Evolutionary conservation across 148 eudicot genomes (phyloP).

Genomic region (Rhododendron henanense): DNA sequence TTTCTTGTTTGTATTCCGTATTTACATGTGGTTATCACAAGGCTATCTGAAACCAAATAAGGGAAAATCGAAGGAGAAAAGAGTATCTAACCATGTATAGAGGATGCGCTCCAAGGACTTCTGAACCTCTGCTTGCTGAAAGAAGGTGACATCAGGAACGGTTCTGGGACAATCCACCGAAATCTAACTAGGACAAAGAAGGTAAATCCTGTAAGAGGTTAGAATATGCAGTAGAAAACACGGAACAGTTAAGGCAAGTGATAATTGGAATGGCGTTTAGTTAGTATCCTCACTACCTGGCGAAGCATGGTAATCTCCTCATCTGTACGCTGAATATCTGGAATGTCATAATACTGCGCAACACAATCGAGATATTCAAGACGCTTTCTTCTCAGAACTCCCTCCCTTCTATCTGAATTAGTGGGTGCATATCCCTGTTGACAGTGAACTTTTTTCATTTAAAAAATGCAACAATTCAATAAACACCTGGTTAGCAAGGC

Average conservation of each 20-base stretch:
- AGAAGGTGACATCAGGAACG: conserved; percentile 89
- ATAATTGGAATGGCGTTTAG: not conserved
- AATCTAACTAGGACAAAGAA: conserved; percentile 46
- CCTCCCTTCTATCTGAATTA: conserved; percentile 99
- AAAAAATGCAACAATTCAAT: conserved; percentile 19
- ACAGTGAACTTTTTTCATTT: conserved; percentile 65
- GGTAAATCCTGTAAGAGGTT: conserved; percentile 8
- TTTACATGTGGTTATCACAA: not conserved
- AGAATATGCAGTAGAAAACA: conserved; percentile 3
- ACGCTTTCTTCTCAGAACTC: conserved; percentile 94
- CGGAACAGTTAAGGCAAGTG: not conserved
- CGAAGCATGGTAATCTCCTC: conserved; percentile 99
- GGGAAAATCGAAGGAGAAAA: not conserved
- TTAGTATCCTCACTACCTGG: conserved; percentile 51
- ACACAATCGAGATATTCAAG: conserved; percentile 86
- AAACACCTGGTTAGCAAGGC: not conserved
- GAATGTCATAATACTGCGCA: conserved; percentile 86
- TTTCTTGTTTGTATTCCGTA: not conserved
- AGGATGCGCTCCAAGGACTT: conserved; percentile 96
- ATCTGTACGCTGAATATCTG: conserved; percentile 86
- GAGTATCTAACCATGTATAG: conserved; percentile 69
- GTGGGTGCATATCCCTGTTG: conserved; percentile 99
- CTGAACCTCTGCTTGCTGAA: conserved; percentile 82
- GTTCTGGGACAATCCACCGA: conserved; percentile 97
- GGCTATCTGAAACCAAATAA: not conserved